phyloP scores from a whole-genome alignment of 108 stramenopile species.

The Epipyxis sp. region DNA sequence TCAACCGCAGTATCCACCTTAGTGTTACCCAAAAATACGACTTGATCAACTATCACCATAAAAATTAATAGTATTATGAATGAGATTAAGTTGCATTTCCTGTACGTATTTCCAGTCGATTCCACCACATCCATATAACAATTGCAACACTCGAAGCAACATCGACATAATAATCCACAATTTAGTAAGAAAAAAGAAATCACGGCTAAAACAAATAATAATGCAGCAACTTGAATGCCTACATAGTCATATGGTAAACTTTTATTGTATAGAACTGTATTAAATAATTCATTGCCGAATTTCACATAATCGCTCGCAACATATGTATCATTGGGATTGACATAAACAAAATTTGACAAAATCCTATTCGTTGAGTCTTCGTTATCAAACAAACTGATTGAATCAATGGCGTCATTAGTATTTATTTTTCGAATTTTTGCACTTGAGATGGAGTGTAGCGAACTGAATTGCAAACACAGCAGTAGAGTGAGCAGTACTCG shows the following conservation, averaged over 20 bases:
- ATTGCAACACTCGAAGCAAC: background rate
- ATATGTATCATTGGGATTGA: constrained; percentile 11
- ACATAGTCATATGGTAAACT: no score
- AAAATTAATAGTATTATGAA: background rate
- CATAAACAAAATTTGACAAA: background rate
- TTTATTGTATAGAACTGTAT: background rate
- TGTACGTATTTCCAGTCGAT: background rate
- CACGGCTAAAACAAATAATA: background rate
- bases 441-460: no score
- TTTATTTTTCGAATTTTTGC: no score
- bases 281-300: background rate
- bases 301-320: background rate
- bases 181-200: background rate
- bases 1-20: background rate
- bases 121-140: background rate
- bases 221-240: no score
- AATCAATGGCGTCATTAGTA: no score
- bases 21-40: constrained; percentile 1
- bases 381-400: no score
- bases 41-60: background rate
- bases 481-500: no score
- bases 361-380: no score
- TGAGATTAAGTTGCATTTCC: background rate
- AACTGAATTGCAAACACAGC: no score
- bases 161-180: background rate